Base-by-base conservation (phyloP, 176 grass and related monocot genomes). In the Areca catechu region DNA sequence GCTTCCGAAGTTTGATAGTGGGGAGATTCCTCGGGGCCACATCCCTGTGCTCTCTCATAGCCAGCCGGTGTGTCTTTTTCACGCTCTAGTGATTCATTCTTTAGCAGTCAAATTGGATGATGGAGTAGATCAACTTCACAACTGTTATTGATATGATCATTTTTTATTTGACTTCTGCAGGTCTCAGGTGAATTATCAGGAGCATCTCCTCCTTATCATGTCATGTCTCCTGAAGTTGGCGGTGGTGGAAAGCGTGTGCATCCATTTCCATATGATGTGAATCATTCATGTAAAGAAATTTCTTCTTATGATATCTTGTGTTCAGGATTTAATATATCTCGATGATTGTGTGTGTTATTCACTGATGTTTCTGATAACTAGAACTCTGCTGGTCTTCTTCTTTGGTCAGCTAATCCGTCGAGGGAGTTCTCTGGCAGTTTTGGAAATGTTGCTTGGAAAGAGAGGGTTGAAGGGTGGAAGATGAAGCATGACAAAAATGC, bases 381-480 rank as follows among this genome's bases (percentile, higher is more conserved):
- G 22, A n/a, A 53, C 50, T 14, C 53, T 48, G 19, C 49, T 63
- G 79, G 22, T 71, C 74, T 53, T 18, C 74, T 53, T 18, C 71
- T 68, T 23, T 43, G 56, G 37, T 37, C 66, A 97, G 86, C 80
- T 54, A 97, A 97, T 48, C 83, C 86, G 17, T 97, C 92, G 22
- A 83, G 92, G 57, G 92, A 97, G 50, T 97, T 97, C 63, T 88
- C 89, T 20, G 89, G 89, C 22, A 95, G 71, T 73, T 84, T 95
- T 66, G 83, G 86, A 25, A 97, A 91, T 82, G 91, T 87, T 60
- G 83, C 86, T 12, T 97, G 86, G 92, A 97, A 97, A 85, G 92
- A 97, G 75, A 97, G 92, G 69, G 92, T 97, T 62, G 92, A 97
- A 88, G 92, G 92, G 16, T 97, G 92, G 92, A 97, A 97, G 79